Percentiles rank a stretch among this genome's conserved stretches.
Conservation (phyloP, 257 asterid species). For the Solanum tarijense region DNA sequence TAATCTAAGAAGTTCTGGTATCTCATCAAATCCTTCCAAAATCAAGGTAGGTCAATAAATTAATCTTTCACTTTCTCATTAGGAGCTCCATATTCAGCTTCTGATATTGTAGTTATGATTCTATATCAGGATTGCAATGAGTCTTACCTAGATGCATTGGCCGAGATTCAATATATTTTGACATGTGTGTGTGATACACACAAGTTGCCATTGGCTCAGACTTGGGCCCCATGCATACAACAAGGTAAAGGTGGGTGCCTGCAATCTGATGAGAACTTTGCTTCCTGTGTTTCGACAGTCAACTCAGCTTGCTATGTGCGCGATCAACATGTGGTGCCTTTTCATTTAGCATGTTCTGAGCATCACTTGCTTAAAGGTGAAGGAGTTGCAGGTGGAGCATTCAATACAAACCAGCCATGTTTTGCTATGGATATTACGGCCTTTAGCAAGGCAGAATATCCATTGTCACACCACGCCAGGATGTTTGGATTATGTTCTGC, state of each 20-base stretch:
- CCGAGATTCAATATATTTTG: constrained; percentile 50
- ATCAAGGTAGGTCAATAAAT: constrained; percentile 33
- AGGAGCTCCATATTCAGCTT: background rate
- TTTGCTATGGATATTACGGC: constrained; percentile 53
- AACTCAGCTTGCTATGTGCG: constrained; percentile 62
- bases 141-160: constrained; percentile 45
- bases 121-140: constrained; percentile 45
- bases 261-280: constrained; percentile 51
- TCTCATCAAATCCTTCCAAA: constrained; percentile 22
- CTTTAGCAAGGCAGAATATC: constrained; percentile 64
- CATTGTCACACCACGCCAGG: constrained; percentile 66
- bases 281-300: constrained; percentile 54
- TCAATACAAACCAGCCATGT: constrained; percentile 63
- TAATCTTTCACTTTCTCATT: background rate
- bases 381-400: constrained; percentile 72
- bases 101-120: constrained; percentile 1
- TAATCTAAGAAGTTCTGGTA: constrained; percentile 44
- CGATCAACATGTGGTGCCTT: constrained; percentile 36
- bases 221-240: constrained; percentile 64
- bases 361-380: constrained; percentile 80
- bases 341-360: constrained; percentile 70
- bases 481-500: constrained; percentile 42
- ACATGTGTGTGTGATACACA: constrained; percentile 44
- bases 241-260: constrained; percentile 60
- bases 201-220: constrained; percentile 67